These are phyloP conservation scores for Nicotiana obtusifolia DNA, from an alignment of 257 asterid genomes.

Conservation along the genomic window DNA sequence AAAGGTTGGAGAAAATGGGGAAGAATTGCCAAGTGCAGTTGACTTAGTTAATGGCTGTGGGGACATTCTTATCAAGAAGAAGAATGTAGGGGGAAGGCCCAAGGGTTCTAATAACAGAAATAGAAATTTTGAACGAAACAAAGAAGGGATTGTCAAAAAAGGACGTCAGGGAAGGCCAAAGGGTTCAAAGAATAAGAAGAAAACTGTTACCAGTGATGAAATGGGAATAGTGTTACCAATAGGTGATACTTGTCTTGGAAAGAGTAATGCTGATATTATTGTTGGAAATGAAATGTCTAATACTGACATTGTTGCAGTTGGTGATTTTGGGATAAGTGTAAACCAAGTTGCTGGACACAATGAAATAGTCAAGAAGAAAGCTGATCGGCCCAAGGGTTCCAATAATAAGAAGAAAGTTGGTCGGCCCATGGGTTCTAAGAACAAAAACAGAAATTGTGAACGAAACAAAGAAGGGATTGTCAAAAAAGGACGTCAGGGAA, in stretches of 20 bases:
- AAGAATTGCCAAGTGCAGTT: neutral
- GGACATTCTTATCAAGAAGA: neutral
- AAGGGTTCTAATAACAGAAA: conserved; percentile 15
- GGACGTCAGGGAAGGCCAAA: conserved; percentile 6
- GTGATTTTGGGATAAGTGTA: conserved; percentile 1
- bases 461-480: conserved; percentile 1
- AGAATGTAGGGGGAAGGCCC: conserved; percentile 12
- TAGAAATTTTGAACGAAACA: neutral
- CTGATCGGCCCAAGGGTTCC: neutral
- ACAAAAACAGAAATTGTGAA: neutral
- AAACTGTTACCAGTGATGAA: neutral
- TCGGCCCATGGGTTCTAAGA: conserved; percentile 15
- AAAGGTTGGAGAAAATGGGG: conserved; percentile 2
- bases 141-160: conserved; percentile 6
- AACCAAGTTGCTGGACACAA: conserved; percentile 6
- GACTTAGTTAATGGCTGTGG: neutral
- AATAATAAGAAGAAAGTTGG: conserved; percentile 1
- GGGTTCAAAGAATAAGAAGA: conserved; percentile 17
- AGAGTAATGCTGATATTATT: neutral
- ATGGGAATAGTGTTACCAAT: neutral
- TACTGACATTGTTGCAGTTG: neutral
- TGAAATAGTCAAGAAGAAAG: conserved; percentile 10
- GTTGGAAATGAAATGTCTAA: neutral
- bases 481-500: neutral
- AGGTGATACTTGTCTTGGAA: conserved; percentile 1